Evolutionary conservation across 768 basidiomycete species (phyloP).

Genomic region (Naganishia vaughanmartiniae): DNA sequence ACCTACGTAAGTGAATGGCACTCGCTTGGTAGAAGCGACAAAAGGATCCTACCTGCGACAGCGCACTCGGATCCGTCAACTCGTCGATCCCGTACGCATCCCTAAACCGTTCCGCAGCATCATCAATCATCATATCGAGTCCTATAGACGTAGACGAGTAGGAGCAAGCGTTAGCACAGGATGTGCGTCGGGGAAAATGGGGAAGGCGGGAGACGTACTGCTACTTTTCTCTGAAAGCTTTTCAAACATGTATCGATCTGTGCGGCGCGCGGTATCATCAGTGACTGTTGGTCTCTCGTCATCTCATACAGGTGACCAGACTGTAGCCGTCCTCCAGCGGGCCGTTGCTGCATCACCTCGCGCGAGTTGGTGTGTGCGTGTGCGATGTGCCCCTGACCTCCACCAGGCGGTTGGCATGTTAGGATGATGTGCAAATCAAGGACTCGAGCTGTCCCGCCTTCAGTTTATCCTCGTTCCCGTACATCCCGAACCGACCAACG

Average conservation of each 20-base stretch:
- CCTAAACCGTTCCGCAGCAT: slow-evolving; percentile 71
- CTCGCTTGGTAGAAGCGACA: background rate
- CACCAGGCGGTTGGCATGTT: too few species aligned
- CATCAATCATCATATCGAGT: slow-evolving; percentile 83
- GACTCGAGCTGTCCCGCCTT: too few species aligned
- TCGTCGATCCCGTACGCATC: slow-evolving; percentile 70
- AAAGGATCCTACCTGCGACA: slow-evolving; percentile 57
- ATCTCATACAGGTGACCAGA: too few species aligned
- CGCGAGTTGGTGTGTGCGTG: too few species aligned
- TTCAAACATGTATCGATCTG: slow-evolving; percentile 88
- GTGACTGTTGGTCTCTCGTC: too few species aligned
- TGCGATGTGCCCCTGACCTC: too few species aligned
- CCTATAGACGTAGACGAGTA: slow-evolving; percentile 54
- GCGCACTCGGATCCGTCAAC: slow-evolving; percentile 69
- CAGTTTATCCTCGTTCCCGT: too few species aligned
- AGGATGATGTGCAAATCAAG: too few species aligned
- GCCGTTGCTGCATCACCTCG: too few species aligned
- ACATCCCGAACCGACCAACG: too few species aligned
- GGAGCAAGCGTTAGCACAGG: background rate
- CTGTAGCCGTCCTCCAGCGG: too few species aligned
- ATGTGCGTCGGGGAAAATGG: background rate
- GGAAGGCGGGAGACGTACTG: slow-evolving; percentile 56
- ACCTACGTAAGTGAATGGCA: slow-evolving; percentile 24
- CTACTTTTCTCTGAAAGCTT: slow-evolving; percentile 78
- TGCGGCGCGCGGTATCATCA: background rate